Percentiles rank a stretch among this genome's conserved stretches.
Conservation (phyloP, 2,329 filamentous ascomycete genomes). For the Arachnopeziza araneosa region DNA sequence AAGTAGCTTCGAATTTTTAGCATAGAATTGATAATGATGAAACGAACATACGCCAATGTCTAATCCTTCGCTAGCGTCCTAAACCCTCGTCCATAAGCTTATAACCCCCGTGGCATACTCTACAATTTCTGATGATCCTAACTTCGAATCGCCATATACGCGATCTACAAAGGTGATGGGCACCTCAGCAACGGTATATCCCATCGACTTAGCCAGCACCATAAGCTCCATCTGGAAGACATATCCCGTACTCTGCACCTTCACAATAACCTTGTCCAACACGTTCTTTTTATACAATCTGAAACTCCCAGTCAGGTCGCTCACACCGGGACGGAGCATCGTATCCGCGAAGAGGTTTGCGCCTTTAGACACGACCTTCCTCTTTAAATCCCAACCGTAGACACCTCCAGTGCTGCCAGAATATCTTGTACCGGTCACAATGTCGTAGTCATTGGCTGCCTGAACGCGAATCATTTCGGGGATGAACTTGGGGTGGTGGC, state of each 20-base stretch:
- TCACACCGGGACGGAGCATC: conserved; percentile 85
- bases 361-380: conserved; percentile 76
- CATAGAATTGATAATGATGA: no score
- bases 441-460: conserved; percentile 75
- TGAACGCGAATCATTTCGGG: conserved; percentile 85
- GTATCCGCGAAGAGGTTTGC: conserved; percentile 96
- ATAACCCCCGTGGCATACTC: conserved; percentile 89
- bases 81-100: conserved; percentile 73
- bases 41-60: no score
- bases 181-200: conserved; percentile 87
- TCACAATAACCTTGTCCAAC: conserved; percentile 81
- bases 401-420: conserved; percentile 84
- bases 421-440: conserved; percentile 94
- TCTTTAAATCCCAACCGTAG: conserved; percentile 93
- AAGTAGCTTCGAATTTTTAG: no score
- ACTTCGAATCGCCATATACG: conserved; percentile 90
- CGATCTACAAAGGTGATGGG: conserved; percentile 96
- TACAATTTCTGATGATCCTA: conserved; percentile 91
- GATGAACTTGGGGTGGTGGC: conserved; percentile 98
- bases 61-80: conserved; percentile 7
- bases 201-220: conserved; percentile 94
- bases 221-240: conserved; percentile 99
- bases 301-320: conserved; percentile 92
- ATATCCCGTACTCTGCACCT: conserved; percentile 93
- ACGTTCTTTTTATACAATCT: conserved; percentile 89